Percentiles rank a stretch among this genome's conserved stretches.
phyloP scores from a whole-genome alignment of 1,139 yeast genomes.

The Candida sp. region DNA sequence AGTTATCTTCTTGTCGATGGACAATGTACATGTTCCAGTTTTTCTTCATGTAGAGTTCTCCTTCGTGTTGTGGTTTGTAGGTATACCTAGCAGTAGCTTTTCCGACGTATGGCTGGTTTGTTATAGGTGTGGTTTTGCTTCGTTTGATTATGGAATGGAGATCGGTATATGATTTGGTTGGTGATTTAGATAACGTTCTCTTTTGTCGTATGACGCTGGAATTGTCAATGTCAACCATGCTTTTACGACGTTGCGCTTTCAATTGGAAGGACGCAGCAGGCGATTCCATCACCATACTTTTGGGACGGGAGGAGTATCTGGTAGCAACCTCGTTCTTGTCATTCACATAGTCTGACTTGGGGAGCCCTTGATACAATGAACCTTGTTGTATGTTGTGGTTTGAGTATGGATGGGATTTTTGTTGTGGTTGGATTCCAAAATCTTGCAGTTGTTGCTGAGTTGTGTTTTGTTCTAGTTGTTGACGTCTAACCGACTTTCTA shows the following conservation, averaged over 20 bases:
- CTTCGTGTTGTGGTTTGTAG: constrained; percentile 75
- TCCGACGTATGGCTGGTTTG: constrained; percentile 51
- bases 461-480: constrained; percentile 12
- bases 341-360: constrained; percentile 28
- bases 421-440: constrained; percentile 12
- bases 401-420: background rate
- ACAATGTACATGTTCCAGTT: constrained; percentile 71
- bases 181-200: constrained; percentile 24
- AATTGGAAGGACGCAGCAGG: constrained; percentile 3
- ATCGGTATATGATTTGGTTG: constrained; percentile 30
- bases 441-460: constrained; percentile 6
- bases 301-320: constrained; percentile 26
- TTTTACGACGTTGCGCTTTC: constrained; percentile 9
- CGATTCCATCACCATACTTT: constrained; percentile 21
- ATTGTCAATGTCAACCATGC: constrained; percentile 3
- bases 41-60: constrained; percentile 71
- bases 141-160: constrained; percentile 22
- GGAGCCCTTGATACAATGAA: background rate
- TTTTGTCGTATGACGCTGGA: constrained; percentile 9
- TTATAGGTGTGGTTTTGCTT: constrained; percentile 26
- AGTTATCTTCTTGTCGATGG: constrained; percentile 80
- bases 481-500: constrained; percentile 34
- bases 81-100: constrained; percentile 70
- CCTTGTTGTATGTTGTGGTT: constrained; percentile 8
- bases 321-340: constrained; percentile 39